These are phyloP conservation scores for Penicillium sumatraense DNA, from an alignment of 2,329 filamentous ascomycete genomes.

Conservation along the genomic window DNA sequence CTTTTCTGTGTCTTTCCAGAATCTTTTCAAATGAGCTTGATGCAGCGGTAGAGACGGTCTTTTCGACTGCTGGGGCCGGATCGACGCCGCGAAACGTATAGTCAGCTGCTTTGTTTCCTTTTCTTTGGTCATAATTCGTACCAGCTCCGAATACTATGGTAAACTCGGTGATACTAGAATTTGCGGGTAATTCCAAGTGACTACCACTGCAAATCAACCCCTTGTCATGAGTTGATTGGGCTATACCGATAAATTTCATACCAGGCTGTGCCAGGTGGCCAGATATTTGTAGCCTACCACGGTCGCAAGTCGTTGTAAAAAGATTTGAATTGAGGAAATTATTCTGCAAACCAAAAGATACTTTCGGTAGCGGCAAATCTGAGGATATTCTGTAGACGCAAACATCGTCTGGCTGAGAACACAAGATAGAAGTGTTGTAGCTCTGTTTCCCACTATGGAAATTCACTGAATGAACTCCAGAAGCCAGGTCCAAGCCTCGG, in stretches of 20 bases:
- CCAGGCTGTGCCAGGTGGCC: slow-evolving; percentile 11
- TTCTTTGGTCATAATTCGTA: slow-evolving; percentile 55
- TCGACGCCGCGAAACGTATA: slow-evolving; percentile 58
- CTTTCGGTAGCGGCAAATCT: slow-evolving; percentile 39
- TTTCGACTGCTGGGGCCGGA: slow-evolving; percentile 45
- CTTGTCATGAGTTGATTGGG: slow-evolving; percentile 2
- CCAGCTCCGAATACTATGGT: slow-evolving; percentile 50
- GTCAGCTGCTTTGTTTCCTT: slow-evolving; percentile 48
- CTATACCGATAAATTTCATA: slow-evolving; percentile 29
- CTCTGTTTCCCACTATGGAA: slow-evolving; percentile 1
- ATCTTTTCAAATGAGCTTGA: slow-evolving; percentile 14
- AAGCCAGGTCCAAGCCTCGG: slow-evolving; percentile 20
- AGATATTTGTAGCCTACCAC: slow-evolving; percentile 16
- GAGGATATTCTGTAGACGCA: slow-evolving; percentile 45
- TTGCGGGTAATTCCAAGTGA: not conserved
- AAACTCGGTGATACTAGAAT: not conserved
- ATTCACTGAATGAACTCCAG: slow-evolving; percentile 8
- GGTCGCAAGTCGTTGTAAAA: slow-evolving; percentile 38
- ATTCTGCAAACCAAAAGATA: slow-evolving; percentile 52
- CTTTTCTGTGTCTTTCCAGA: slow-evolving; percentile 18
- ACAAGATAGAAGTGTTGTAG: slow-evolving; percentile 19
- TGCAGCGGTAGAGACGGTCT: slow-evolving; percentile 22
- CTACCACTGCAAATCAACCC: not conserved
- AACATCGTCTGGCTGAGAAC: slow-evolving; percentile 43
- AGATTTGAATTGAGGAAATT: slow-evolving; percentile 34